Conservation (phyloP, 2,329 filamentous ascomycete species). For the Alternaria brassicae region DNA sequence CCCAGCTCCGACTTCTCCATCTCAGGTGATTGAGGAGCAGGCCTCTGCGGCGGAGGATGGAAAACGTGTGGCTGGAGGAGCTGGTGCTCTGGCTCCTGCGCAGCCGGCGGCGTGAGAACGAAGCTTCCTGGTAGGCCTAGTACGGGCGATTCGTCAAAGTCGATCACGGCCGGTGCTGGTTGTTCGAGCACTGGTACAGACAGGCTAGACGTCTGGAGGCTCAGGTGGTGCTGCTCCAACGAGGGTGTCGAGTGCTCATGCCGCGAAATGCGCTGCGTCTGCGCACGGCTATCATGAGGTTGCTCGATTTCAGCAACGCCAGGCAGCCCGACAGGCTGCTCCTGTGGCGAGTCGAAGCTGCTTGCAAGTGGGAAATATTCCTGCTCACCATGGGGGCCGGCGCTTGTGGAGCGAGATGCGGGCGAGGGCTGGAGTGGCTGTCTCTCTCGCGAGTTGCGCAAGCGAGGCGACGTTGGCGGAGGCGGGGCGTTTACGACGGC, state of each 20-base stretch:
- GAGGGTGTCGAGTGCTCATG: slow-evolving; percentile 14
- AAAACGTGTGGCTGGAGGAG: slow-evolving; percentile 42
- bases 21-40: slow-evolving; percentile 20
- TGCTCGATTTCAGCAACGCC: slow-evolving; percentile 8
- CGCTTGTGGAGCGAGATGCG: slow-evolving; percentile 25
- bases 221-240: slow-evolving; percentile 30
- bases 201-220: slow-evolving; percentile 37
- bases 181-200: slow-evolving; percentile 40
- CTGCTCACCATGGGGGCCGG: slow-evolving; percentile 30
- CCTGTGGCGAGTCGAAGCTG: slow-evolving; percentile 21
- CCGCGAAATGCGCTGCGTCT: slow-evolving; percentile 12
- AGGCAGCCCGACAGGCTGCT: slow-evolving; percentile 5
- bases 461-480: slow-evolving; percentile 42
- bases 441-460: slow-evolving; percentile 46
- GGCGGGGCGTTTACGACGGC: slow-evolving; percentile 42
- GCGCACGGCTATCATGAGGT: slow-evolving; percentile 8
- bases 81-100: slow-evolving; percentile 27
- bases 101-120: slow-evolving; percentile 49
- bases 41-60: slow-evolving; percentile 23
- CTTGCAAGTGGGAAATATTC: slow-evolving; percentile 34
- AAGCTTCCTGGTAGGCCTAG: slow-evolving; percentile 71
- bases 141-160: slow-evolving; percentile 68
- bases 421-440: slow-evolving; percentile 40
- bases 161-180: slow-evolving; percentile 48
- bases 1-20: slow-evolving; percentile 56